These are phyloP conservation scores for Pseudopyrenochaeta lycopersici DNA, from an alignment of 2,329 filamentous ascomycete genomes.

Conservation along the genomic window DNA sequence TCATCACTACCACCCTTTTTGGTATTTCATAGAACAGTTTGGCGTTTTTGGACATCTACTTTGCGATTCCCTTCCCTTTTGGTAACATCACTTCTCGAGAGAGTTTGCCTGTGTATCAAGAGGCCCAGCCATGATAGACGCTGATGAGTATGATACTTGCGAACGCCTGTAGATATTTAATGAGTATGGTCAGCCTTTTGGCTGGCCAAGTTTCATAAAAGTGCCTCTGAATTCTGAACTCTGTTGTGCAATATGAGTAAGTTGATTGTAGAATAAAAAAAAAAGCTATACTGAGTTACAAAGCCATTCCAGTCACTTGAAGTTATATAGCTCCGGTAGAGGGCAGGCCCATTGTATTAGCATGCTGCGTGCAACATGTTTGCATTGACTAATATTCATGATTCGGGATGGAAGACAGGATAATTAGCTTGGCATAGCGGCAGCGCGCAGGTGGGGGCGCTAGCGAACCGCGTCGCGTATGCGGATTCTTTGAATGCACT, in stretches of 20 bases:
- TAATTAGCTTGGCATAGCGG: constrained; percentile 23
- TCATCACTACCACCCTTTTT: background rate
- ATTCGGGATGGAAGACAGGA: too few relatives aligned
- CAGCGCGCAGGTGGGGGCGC: constrained; percentile 25
- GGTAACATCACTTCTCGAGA: background rate
- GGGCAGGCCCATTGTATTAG: too few relatives aligned
- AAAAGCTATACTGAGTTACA: too few relatives aligned
- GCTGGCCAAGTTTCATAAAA: background rate
- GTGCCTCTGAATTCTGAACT: too few relatives aligned
- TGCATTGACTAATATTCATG: too few relatives aligned
- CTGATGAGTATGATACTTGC: constrained; percentile 8
- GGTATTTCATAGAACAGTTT: constrained; percentile 1
- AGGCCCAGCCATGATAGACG: constrained; percentile 5
- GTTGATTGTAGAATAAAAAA: too few relatives aligned
- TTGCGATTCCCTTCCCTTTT: constrained; percentile 4
- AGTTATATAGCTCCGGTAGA: too few relatives aligned
- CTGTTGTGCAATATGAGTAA: too few relatives aligned
- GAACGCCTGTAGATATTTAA: constrained; percentile 14
- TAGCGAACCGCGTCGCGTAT: constrained; percentile 36
- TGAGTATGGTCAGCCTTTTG: constrained; percentile 4
- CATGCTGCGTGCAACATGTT: too few relatives aligned
- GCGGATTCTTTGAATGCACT: constrained; percentile 31
- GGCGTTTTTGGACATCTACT: constrained; percentile 3
- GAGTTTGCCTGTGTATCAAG: background rate
- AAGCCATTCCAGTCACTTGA: too few relatives aligned